A percentile compares a stretch with the other conserved stretches of the same genome.
These are phyloP conservation scores for Piper longum DNA, from an alignment of 164 flowering plant genomes.

Conservation along the genomic window DNA sequence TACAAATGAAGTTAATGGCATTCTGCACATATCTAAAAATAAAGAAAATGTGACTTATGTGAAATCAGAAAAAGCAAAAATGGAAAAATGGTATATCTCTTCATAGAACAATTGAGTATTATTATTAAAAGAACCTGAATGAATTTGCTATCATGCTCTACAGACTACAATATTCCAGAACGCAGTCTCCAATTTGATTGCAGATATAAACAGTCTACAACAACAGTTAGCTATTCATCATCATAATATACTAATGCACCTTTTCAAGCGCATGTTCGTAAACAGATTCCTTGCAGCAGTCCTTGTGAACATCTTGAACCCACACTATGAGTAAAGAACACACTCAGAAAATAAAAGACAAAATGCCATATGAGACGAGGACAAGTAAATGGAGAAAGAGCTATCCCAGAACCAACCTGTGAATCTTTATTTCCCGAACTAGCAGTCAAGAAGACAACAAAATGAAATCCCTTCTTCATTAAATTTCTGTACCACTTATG, in stretches of 20 bases:
- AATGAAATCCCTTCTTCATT: slow-evolving; percentile 95
- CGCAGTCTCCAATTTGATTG: not conserved
- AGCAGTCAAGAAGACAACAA: slow-evolving; percentile 82
- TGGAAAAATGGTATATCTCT: too few relatives aligned
- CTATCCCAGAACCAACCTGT: slow-evolving; percentile 37
- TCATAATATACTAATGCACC: slow-evolving; percentile 22
- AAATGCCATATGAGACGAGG: not conserved
- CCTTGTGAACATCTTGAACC: slow-evolving; percentile 98
- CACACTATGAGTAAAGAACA: slow-evolving; percentile 49
- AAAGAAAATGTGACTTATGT: too few relatives aligned
- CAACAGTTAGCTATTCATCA: not conserved
- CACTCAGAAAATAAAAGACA: too few relatives aligned
- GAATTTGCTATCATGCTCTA: not conserved
- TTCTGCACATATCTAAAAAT: too few relatives aligned
- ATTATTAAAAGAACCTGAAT: not conserved
- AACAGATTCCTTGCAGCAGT: slow-evolving; percentile 90
- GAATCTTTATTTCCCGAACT: slow-evolving; percentile 94
- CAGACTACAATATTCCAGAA: not conserved
- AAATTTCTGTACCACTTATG: slow-evolving; percentile 95
- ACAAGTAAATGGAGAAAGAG: not conserved
- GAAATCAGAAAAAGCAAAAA: too few relatives aligned
- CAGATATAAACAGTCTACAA: not conserved
- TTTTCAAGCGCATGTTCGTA: slow-evolving; percentile 70
- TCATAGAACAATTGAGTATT: too few relatives aligned
- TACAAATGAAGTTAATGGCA: too few relatives aligned